Base-by-base conservation (phyloP, 768 basidiomycete genomes). In the Obba rivulosa region DNA sequence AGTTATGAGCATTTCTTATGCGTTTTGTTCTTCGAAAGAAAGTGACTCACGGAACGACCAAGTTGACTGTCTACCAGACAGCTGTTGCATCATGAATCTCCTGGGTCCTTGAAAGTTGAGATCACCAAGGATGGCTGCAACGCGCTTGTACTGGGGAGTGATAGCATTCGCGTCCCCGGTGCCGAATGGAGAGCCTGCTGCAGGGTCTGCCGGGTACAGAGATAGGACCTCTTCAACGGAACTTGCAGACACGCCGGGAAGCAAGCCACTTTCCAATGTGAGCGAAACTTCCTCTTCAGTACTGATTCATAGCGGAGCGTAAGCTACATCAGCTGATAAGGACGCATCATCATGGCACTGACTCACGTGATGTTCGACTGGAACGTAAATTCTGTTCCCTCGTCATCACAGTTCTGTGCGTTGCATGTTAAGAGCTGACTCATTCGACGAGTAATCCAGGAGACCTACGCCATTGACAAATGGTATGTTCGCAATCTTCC, bases 401-500 rank as follows among this genome's bases (percentile, higher is more conserved):
- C 59, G 45, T 60, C 54, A 5, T 45, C 37, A 34, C 48, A 48
- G 25, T 60, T 48, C 28, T 31, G 28, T 13, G n/a, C n/a, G n/a
- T n/a, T n/a, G 28, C 5, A 31, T 31, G 28, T 5, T 31, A 5
- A 5, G 28, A 31, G 13, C 7, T 31, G 7, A 31, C 7, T 5
- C 28, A 31, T 7, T 7, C 28, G 5, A 7, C 28, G 13, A 31
- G 28, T 31, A 31, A 31, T 7, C 13, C 7, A 31, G 13, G 7
- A 31, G 13, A 20, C 57, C 21, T 24, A 51, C 48, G 28, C 77
- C 77, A 1, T 66, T 74, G 36, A 81, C 62, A 31, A 31, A 31
- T 13, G 28, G 28, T 31, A 31, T 31, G 13, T 31, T 31, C 7
- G 28, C 28, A 13, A 31, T 31, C 28, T 13, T 31, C 13, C 28